Base-by-base conservation (phyloP, 306 rosid species). In the Aeschynomene evenia region DNA sequence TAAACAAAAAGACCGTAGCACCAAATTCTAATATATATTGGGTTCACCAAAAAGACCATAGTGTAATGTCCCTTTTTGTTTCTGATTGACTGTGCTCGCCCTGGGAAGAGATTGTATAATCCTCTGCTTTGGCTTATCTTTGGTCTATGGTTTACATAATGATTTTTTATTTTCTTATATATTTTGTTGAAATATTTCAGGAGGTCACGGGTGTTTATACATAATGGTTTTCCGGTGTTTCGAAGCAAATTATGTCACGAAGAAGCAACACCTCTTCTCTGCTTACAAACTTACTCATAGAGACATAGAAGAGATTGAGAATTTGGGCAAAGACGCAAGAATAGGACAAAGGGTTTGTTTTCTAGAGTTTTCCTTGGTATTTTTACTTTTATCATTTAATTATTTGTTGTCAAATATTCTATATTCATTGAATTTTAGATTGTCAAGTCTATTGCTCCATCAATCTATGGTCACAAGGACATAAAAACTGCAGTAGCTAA, bases 41-140 rank as follows among this genome's bases (percentile, higher is more conserved):
- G n/a, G n/a, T n/a, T n/a, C n/a, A n/a, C 31, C 31, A 28, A 28
- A 28, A 28, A 18, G 8, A 23, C 18, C 53, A 48, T 8, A 16
- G 53, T 48, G 8, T 4, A 3, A n/a, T n/a, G n/a, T n/a, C n/a
- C n/a, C n/a, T n/a, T n/a, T n/a, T n/a, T n/a, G n/a, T n/a, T n/a
- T 84, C 82, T 91, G 73, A 94, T 94, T 78, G 99, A 94, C 69
- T 94, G 99, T 75, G 99, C 99, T 24, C 95, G 99, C 39, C 99
- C 99, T 31, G 99, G 99, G 99, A 94, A 91, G 97, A 94, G 78
- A 94, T 94, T 73, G 99, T 94, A 91, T 2, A 28, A 16, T 76
- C 58, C 78, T 75, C 63, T 34, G 45, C 80, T 39, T 57, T 0
- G 34, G 70, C 70, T 82, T 9, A 15, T 72, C 70, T 62, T 36